Conservation (phyloP, 1,284 basidiomycete genomes). For the Apiotrichum domesticum region DNA sequence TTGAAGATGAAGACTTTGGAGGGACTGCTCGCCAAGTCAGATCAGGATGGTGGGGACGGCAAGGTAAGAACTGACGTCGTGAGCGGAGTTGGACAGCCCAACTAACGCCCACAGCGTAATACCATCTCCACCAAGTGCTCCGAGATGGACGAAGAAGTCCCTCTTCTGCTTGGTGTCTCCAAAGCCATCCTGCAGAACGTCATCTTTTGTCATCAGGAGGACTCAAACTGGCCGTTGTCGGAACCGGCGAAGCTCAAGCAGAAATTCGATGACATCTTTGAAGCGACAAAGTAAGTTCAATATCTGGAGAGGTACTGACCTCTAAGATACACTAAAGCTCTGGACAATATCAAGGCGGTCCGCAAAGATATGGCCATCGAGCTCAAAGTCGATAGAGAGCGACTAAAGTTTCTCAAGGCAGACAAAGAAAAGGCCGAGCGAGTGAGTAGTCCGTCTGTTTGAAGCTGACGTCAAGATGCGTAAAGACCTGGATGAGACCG, state of each 20-base stretch:
- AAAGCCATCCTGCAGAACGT: slow-evolving; percentile 97
- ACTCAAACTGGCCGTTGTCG: slow-evolving; percentile 94
- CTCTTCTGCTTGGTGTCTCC: slow-evolving; percentile 86
- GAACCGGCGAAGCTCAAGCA: slow-evolving; percentile 91
- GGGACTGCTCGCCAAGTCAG: slow-evolving; percentile 72
- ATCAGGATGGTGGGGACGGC: slow-evolving; percentile 61
- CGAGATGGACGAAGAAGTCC: slow-evolving; percentile 92
- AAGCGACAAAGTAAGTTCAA: slow-evolving; percentile 74
- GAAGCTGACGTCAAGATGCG: slow-evolving; percentile 28
- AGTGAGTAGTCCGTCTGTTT: slow-evolving; percentile 22
- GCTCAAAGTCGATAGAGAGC: slow-evolving; percentile 87
- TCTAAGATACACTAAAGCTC: slow-evolving; percentile 85
- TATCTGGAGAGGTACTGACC: not conserved
- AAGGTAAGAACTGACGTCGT: slow-evolving; percentile 54
- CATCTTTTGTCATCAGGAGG: slow-evolving; percentile 99
- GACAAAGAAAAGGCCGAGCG: slow-evolving; percentile 83
- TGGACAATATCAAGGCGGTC: slow-evolving; percentile 83
- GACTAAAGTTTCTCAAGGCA: slow-evolving; percentile 67
- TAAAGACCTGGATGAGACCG: slow-evolving; percentile 52
- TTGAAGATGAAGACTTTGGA: slow-evolving; percentile 98
- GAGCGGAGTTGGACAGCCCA: slow-evolving; percentile 1
- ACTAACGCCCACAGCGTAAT: slow-evolving; percentile 55
- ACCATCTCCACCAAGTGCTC: slow-evolving; percentile 93
- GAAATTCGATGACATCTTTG: slow-evolving; percentile 99
- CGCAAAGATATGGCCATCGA: slow-evolving; percentile 86